Evolutionary conservation across 208 protist genomes (phyloP).

Genomic region (Crithidia expoeki): DNA sequence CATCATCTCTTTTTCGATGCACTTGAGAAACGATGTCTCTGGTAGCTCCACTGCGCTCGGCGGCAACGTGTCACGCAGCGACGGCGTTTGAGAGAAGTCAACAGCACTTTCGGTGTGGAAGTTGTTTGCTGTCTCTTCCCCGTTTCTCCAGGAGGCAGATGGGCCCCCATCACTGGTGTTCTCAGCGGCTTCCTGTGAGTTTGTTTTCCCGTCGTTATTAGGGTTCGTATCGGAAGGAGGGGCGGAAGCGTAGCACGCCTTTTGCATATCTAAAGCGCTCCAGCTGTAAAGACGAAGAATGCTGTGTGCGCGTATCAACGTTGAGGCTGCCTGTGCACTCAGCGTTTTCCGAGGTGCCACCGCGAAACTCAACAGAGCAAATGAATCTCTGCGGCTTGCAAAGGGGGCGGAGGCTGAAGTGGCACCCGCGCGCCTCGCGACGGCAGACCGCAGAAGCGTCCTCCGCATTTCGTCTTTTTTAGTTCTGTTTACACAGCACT

Average conservation of each 20-base stretch:
- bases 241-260: not conserved
- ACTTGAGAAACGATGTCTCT: constrained; percentile 73
- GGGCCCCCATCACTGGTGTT: too few species aligned
- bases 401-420: not conserved
- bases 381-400: too few species aligned
- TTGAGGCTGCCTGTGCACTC: too few species aligned
- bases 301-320: too few species aligned
- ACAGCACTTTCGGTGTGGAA: not conserved
- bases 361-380: too few species aligned
- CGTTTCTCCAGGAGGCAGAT: too few species aligned
- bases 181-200: too few species aligned
- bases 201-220: not conserved
- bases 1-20: constrained; percentile 86
- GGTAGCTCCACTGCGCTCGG: constrained; percentile 65
- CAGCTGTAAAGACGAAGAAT: too few species aligned
- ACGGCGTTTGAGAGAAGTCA: constrained; percentile 21
- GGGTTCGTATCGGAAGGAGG: not conserved
- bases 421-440: not conserved
- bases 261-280: not conserved
- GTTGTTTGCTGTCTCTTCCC: not conserved
- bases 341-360: too few species aligned
- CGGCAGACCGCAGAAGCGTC: not conserved
- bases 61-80: constrained; percentile 48
- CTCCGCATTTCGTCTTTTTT: constrained; percentile 5
- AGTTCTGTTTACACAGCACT: not conserved